A percentile compares a stretch with the other conserved stretches of the same genome.
Conservation (phyloP, 495 filamentous ascomycete species). For the Aspergillus avenaceus region DNA sequence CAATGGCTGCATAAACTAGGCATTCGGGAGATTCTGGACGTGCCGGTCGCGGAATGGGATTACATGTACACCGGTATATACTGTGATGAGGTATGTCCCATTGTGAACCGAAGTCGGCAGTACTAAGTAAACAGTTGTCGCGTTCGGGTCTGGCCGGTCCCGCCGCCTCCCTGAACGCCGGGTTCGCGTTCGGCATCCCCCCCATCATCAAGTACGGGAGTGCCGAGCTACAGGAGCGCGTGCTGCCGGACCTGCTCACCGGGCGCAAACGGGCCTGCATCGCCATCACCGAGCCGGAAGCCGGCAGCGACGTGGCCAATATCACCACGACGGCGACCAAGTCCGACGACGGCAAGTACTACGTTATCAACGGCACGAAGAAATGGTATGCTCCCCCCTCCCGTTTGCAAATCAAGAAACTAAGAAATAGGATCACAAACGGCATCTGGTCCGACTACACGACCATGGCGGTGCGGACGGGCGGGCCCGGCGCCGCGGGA, state of each 20-base stretch:
- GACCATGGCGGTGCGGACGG: conserved; percentile 73
- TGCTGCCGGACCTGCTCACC: conserved; percentile 62
- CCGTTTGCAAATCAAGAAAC: background rate
- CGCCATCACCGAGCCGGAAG: conserved; percentile 73
- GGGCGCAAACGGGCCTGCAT: conserved; percentile 66
- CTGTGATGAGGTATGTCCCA: conserved; percentile 55
- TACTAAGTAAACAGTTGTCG: conserved; percentile 48
- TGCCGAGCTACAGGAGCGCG: conserved; percentile 53
- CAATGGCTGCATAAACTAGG: conserved; percentile 61
- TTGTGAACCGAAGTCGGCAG: no score
- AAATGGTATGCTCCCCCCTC: conserved; percentile 53
- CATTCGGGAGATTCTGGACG: conserved; percentile 61
- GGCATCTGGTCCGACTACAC: conserved; percentile 71
- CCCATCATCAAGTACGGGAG: conserved; percentile 66
- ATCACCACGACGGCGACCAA: conserved; percentile 64
- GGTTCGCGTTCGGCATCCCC: conserved; percentile 67
- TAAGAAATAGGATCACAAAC: conserved; percentile 60
- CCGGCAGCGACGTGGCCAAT: conserved; percentile 68
- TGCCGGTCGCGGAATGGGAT: conserved; percentile 72
- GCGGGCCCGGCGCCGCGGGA: conserved; percentile 56
- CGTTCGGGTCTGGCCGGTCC: conserved; percentile 63
- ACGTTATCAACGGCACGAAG: conserved; percentile 71
- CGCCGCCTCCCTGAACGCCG: conserved; percentile 55
- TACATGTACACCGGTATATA: conserved; percentile 69
- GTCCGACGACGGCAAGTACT: conserved; percentile 59